Base-by-base conservation (phyloP, 371 early-diverging fungal species). In the Mucor lusitanicus region DNA sequence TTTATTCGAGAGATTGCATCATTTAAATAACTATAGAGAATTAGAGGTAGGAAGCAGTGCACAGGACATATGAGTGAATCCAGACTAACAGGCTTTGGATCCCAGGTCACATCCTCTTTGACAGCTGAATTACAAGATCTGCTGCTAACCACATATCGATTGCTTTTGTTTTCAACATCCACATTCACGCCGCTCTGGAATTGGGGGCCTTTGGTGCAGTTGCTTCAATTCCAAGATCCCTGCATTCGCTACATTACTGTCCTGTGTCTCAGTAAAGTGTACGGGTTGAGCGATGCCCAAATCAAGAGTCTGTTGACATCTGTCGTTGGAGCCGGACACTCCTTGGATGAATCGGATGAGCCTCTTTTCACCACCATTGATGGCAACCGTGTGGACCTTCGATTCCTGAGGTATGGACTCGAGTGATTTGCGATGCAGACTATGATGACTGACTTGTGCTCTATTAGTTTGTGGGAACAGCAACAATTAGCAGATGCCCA, bases 181-280 rank as follows among this genome's bases (percentile, higher is more conserved):
- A 86, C 86, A 23, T 90, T 90, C 71, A 66, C 71, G n/a, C 65
- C 82, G 15, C 63, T 91, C 12, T 88, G 89, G 86, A 86, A 89
- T 65, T 89, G 89, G 89, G 83, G 85, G 9, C 85, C 90, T 8
- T 57, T 90, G 3, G 87, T 86, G 66, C 78, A 78, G 69, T 57
- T 89, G 23, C 73, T 91, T 19, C 64, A 71, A 46, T 79, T 75
- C 62, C 75, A 78, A 19, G 76, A 87, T 68, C 74, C 75, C 15
- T 60, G 69, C 37, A 57, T 87, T 64, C 86, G 84, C 48, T 88
- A 87, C 63, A 70, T 84, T 19, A 68, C 84, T 9, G 72, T 87
- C 23, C 76, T 82, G n/a, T 87, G 88, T 63, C 74, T 88, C 27
- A 70, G 77, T 63, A 82, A 82, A 63, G 84, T 83, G 0, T 84